Percentiles rank a stretch among this genome's conserved stretches.
phyloP scores from a whole-genome alignment of 768 basidiomycete genomes.

The Tylopilus balloui region DNA sequence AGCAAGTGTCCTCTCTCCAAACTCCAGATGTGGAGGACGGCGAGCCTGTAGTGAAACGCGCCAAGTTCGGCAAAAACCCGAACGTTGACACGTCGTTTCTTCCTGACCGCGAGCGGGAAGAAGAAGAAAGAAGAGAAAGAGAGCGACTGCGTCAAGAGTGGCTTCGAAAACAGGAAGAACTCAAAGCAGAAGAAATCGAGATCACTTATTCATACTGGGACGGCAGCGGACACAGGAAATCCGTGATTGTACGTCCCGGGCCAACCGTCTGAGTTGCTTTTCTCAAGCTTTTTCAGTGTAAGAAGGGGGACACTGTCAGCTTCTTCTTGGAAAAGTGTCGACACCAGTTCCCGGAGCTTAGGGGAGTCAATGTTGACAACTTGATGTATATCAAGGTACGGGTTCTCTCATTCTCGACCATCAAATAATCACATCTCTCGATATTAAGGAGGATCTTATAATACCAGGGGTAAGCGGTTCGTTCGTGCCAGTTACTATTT shows the following conservation, averaged over 20 bases:
- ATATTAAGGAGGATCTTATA: slow-evolving; percentile 84
- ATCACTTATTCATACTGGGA: slow-evolving; percentile 98
- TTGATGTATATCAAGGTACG: slow-evolving; percentile 96
- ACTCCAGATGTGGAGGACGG: slow-evolving; percentile 36
- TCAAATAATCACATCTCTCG: neutral
- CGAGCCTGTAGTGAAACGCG: slow-evolving; percentile 57
- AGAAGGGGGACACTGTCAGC: slow-evolving; percentile 90
- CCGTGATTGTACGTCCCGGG: slow-evolving; percentile 63
- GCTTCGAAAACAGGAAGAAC: slow-evolving; percentile 67
- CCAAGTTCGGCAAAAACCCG: slow-evolving; percentile 91
- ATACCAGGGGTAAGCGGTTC: slow-evolving; percentile 80
- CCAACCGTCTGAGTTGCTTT: neutral
- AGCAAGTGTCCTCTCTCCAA: slow-evolving; percentile 37
- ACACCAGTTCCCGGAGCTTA: slow-evolving; percentile 86
- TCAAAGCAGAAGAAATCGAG: slow-evolving; percentile 76
- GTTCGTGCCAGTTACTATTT: neutral
- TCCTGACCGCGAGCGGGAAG: slow-evolving; percentile 96
- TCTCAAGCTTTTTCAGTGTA: slow-evolving; percentile 49
- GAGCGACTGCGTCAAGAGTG: slow-evolving; percentile 89
- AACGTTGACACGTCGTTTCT: slow-evolving; percentile 97
- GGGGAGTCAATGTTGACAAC: slow-evolving; percentile 89
- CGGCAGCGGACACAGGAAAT: slow-evolving; percentile 93
- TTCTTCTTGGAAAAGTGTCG: slow-evolving; percentile 90
- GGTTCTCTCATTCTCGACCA: neutral
- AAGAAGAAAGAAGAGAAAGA: slow-evolving; percentile 81